Percentiles rank a stretch among this genome's conserved stretches.
Evolutionary conservation across 495 filamentous ascomycete species (phyloP).

Genomic region (Hypoxylon cercidicola): DNA sequence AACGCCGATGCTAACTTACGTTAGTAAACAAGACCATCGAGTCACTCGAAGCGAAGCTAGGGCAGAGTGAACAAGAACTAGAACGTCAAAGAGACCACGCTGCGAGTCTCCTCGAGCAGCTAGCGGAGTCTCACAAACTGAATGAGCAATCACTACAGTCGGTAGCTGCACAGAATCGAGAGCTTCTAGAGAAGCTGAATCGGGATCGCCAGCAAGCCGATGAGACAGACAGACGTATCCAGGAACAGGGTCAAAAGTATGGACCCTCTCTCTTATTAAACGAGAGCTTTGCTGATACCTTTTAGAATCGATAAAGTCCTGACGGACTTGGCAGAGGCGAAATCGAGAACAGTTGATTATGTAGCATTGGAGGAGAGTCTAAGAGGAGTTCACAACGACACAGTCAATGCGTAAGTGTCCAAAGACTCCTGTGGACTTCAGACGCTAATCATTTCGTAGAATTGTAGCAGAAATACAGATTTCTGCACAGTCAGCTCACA

Average conservation of each 20-base stretch:
- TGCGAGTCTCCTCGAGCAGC: constrained; percentile 39
- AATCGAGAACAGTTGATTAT: constrained; percentile 13
- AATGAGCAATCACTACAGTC: constrained; percentile 44
- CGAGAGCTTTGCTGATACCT: constrained; percentile 6
- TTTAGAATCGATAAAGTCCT: constrained; percentile 35
- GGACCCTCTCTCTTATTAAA: background rate
- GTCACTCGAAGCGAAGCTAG: constrained; percentile 35
- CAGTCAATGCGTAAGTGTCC: constrained; percentile 29
- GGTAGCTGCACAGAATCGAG: constrained; percentile 42
- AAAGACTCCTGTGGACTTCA: background rate
- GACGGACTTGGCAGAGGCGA: constrained; percentile 18
- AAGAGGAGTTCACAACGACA: constrained; percentile 22
- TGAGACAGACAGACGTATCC: constrained; percentile 19
- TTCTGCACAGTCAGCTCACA: constrained; percentile 2
- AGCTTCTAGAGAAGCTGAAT: constrained; percentile 46
- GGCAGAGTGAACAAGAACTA: constrained; percentile 47
- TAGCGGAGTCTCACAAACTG: constrained; percentile 41
- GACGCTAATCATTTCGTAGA: constrained; percentile 10
- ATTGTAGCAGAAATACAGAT: constrained; percentile 15
- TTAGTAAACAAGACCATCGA: constrained; percentile 46
- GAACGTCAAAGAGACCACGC: constrained; percentile 39
- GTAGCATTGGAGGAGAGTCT: constrained; percentile 24
- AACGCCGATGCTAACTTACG: constrained; percentile 3
- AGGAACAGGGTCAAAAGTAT: constrained; percentile 38
- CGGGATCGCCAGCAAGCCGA: constrained; percentile 18